phyloP scores from a whole-genome alignment of 768 basidiomycete species.

The Podaxis sp. region DNA sequence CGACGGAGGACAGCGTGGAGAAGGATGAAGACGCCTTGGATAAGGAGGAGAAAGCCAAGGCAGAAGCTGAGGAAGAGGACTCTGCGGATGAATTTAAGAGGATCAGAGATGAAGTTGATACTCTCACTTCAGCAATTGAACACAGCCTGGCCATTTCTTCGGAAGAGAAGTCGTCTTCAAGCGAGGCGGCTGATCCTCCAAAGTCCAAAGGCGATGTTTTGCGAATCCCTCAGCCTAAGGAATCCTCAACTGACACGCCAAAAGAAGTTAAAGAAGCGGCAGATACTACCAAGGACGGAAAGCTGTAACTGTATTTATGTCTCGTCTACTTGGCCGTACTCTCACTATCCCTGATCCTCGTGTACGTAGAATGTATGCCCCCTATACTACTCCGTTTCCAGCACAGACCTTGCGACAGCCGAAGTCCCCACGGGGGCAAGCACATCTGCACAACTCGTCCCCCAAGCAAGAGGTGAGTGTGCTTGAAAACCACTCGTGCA shows the following conservation, averaged over 20 bases:
- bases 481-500: conserved; percentile 5
- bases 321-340: background rate
- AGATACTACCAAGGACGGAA: background rate
- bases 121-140: conserved; percentile 33
- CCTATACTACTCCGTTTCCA: conserved; percentile 82
- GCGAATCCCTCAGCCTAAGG: background rate
- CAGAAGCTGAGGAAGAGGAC: conserved; percentile 15
- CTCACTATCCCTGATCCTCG: background rate
- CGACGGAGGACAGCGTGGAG: conserved; percentile 37
- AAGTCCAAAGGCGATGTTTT: background rate
- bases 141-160: conserved; percentile 24
- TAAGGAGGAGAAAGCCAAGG: conserved; percentile 15
- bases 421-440: conserved; percentile 78
- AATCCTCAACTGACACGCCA: background rate
- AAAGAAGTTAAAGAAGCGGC: background rate
- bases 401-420: conserved; percentile 76
- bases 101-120: conserved; percentile 28
- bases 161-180: background rate
- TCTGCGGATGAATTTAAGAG: conserved; percentile 18
- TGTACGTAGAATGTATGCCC: conserved; percentile 54
- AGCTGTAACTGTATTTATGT: conserved; percentile 1
- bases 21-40: conserved; percentile 15
- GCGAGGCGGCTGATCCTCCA: background rate
- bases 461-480: background rate
- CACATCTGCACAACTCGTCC: conserved; percentile 46